Base-by-base conservation (phyloP, 768 basidiomycete species). In the Calocera cornea region DNA sequence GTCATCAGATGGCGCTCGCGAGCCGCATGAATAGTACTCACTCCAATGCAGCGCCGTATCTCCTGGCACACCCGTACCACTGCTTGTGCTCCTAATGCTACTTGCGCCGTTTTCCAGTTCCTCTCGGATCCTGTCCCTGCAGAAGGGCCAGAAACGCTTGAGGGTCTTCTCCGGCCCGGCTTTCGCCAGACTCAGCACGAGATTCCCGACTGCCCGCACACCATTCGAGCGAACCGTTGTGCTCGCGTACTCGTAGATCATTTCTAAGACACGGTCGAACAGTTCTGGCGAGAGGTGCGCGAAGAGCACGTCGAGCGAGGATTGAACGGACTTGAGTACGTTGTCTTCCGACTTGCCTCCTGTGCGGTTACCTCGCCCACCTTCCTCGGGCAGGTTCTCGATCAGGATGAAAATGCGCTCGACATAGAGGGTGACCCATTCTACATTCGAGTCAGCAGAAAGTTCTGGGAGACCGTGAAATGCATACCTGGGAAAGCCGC, bases 21-120 rank as follows among this genome's bases (percentile, higher is more conserved):
- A 66, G 36, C 12, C 49, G 50, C 66, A 44, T 34, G 64, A 64
- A 34, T 64, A 34, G 34, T 65, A 72, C 86, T 77, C 72, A 92
- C 91, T 94, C 90, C 94, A 97, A 75, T 97, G 94, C 65, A 97
- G 79, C 7, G 92, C 92, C 5, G 90, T 92, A 71, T 92, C 90
- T 1, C 89, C 90, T 7, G 90, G 87, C 1, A 89, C 82, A 11
- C 87, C 86, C 38, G 83, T 81, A 70, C 87, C 84, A 2, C 83
- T 83, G 1, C 88, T 89, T 1, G 91, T 92, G 22, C 89, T 92
- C 49, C 92, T 81, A 34, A 88, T 80, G 69, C 88, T 90, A 31
- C 92, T 93, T 1, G 95, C 94, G 8, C 95, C 95, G 70, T 92
- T 87, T 72, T 86, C 90, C 65, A 97, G 77, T 76, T 97, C 95